Base-by-base conservation (phyloP, 2,329 filamentous ascomycete species). In the Colletotrichum sp. region DNA sequence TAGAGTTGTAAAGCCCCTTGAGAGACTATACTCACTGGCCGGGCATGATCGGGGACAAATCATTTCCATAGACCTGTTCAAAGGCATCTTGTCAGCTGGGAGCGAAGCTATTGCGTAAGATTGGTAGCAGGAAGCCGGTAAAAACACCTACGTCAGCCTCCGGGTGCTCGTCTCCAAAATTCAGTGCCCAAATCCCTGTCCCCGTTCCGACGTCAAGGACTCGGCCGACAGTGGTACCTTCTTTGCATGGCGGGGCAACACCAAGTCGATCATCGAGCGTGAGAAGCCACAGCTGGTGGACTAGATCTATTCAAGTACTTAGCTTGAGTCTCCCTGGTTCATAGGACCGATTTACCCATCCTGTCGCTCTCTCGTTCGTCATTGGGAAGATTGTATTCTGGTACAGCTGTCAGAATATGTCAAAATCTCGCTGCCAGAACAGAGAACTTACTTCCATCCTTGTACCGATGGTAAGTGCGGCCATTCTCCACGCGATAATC, bases 221-320 rank as follows among this genome's bases (percentile, higher is more conserved):
- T 2, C 43, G 43, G 3, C 43, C 43, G 0, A 52, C 43, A 52
- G 43, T 52, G 43, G 43, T 21, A 2, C 43, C 43, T 4, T 52
- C 43, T 0, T 21, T 52, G 12, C 43, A 52, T 1, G 43, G 43
- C 43, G 43, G 43, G n/a, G 43, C 43, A 52, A 52, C 43, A 52
- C 43, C 43, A 21, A 52, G 43, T 1, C n/a, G 43, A 1, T 52
- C 43, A 52, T 52, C 43, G 10, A 52, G 43, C 3, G 43, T 52
- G 43, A 52, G 43, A 52, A 52, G 43, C 43, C 43, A 52, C n/a
- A 52, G 2, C n/a, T 52, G 43, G n/a, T 52, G 43, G 6, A 48
- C 43, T 1, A 43, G 3, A 1, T 43, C 39, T 43, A 18, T 43
- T 3, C 16, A 0, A 18, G 1, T 43, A 6, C 0, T 43, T 3